Conservation (phyloP, 2,329 filamentous ascomycete species). For the Ceratocystis colombiana region DNA sequence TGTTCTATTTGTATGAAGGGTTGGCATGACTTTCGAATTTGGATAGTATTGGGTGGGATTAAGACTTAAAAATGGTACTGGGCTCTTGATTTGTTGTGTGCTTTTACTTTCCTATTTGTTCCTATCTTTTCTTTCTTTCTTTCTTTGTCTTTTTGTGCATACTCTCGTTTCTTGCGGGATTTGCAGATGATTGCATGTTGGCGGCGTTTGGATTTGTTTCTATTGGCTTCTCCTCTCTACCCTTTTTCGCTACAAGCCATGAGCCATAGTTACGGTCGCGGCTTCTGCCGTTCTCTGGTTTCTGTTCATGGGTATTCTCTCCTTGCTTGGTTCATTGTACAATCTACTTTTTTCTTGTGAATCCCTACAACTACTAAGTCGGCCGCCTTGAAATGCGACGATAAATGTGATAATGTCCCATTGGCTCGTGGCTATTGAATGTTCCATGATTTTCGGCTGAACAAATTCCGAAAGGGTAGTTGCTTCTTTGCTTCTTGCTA, state of each 20-base stretch:
- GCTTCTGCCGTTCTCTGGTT: background rate
- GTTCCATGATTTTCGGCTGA: background rate
- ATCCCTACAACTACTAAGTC: background rate
- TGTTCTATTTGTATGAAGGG: background rate
- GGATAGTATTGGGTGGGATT: slow-evolving; percentile 8
- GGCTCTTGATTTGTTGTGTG: slow-evolving; percentile 8
- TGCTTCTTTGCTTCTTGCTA: background rate
- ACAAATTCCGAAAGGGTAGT: background rate
- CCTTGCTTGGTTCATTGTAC: background rate
- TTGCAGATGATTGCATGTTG: background rate
- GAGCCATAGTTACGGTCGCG: too few relatives aligned
- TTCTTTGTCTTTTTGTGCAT: background rate
- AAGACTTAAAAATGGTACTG: slow-evolving; percentile 13
- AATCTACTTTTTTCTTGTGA: background rate
- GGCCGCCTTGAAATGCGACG: background rate
- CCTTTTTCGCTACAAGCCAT: background rate
- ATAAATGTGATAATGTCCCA: too few relatives aligned
- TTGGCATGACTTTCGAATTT: slow-evolving; percentile 12
- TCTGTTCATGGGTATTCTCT: background rate
- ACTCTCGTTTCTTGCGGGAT: background rate
- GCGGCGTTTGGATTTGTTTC: slow-evolving; percentile 1
- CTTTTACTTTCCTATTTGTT: background rate
- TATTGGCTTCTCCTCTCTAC: background rate
- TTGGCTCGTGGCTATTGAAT: background rate
- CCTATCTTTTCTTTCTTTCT: background rate